Evolutionary conservation across 176 grass and related monocot species (phyloP), one percentile per base, ranked within the genome.

Genomic region (Chloris gayana): DNA sequence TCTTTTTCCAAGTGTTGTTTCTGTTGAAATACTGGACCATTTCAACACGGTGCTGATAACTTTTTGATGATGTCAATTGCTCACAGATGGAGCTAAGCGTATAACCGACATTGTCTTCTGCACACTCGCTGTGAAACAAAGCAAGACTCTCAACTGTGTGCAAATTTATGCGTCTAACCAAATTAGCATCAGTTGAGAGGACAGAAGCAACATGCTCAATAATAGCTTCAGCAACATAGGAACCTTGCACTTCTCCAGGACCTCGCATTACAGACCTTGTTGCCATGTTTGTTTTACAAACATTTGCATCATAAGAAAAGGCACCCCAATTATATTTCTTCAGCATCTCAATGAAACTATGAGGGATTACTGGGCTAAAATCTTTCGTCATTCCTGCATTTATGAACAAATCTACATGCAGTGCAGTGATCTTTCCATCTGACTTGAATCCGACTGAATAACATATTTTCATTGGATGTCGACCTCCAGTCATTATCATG

Each of bases 281-380:
- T 76, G 78, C 67, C 72, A 91, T 65, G 67, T 98, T 98, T 45
- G 95, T 98, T 87, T 84, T 94, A 64, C 95, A 98, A 64, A 98
- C 68, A 77, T 85, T 94, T 72, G 84, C 85, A 76, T 98, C 83
- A 84, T 92, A 98, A 63, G 95, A 98, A 82, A 98, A 83, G 34
- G 95, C 84, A 88, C 92, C 92, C 95, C 95, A 98, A 27, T 98
- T 91, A 78, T 98, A 98, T 73, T 94, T 98, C 74, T 94, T 94
- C 44, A 98, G 45, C 67, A 88, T 78, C 75, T 82, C 88, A 80
- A 91, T 86, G 30, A 94, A 78, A 85, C 94, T 93, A 39, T 83
- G 49, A 68, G 95, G 92, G 51, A 98, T 94, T 21, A 91, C 29
- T 37, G 31, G 51, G 54, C 92, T 94, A 76, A 91, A 18, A 89